Base-by-base conservation (phyloP, 768 basidiomycete genomes). In the Austroboletus eburneus region DNA sequence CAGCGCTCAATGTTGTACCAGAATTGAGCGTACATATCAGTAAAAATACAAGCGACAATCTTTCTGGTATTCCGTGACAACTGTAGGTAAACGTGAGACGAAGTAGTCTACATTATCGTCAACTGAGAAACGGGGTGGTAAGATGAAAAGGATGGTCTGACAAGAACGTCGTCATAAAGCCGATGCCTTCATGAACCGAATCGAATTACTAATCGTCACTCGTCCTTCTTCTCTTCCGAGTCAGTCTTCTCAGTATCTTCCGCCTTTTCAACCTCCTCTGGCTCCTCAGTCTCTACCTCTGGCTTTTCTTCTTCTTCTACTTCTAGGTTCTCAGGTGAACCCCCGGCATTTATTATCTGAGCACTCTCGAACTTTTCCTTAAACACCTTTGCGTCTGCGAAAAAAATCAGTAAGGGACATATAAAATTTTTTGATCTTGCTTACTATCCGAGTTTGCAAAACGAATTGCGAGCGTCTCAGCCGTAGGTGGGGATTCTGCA, bases 381-480 rank as follows among this genome's bases (percentile, higher is more conserved):
- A 77, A 98, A 99, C 48, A 85, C 76, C 53, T 67, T 78, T 42
- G 96, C 96, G 67, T 93, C 62, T 64, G 39, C 13, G 46, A 46
- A 35, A 27, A 85, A 89, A 55, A 23, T 48, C 43, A 44, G 43
- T 44, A 39, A 55, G n/a, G n/a, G n/a, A n/a, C n/a, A n/a, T n/a
- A n/a, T n/a, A n/a, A n/a, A n/a, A n/a, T n/a, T n/a, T n/a, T n/a
- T n/a, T n/a, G n/a, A n/a, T n/a, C n/a, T n/a, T n/a, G n/a, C 91
- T 70, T 56, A 95, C 94, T 91, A 16, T 98, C 94, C 46, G 91
- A 73, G 72, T 96, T 99, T 54, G 91, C 95, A 59, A 99, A 98
- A 46, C 96, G 89, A 65, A 99, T 96, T 42, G 96, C 96, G 51
- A 99, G 83, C 21, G 96, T 99, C 72, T 98, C 96, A 18, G 93